phyloP scores from a whole-genome alignment of 805 yeast genomes.

The Saccharomycopsis schoenii region DNA sequence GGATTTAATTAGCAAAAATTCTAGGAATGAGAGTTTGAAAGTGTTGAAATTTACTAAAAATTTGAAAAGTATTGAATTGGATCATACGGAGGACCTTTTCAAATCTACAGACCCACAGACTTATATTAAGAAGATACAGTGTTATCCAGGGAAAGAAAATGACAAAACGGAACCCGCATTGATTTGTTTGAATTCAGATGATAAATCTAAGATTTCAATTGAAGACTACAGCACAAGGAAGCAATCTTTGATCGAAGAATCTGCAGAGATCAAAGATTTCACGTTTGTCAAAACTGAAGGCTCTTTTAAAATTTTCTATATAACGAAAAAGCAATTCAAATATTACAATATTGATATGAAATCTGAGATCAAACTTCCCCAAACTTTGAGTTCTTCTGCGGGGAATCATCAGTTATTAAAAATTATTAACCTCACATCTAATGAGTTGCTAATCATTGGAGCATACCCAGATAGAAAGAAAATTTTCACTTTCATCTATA shows the following conservation, averaged over 20 bases:
- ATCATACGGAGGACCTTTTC: neutral
- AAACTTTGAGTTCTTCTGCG: neutral
- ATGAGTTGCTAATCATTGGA: constrained; percentile 10
- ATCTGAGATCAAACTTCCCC: neutral
- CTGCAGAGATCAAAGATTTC: constrained; percentile 5
- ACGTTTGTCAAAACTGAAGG: neutral
- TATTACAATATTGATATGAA: neutral
- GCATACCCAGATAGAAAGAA: constrained; percentile 1
- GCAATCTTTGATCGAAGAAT: neutral
- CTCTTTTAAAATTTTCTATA: neutral
- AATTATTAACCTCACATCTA: neutral
- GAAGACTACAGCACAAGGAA: neutral
- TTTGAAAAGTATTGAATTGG: neutral
- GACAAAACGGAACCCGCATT: neutral
- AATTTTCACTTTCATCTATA: constrained; percentile 4
- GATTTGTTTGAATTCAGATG: constrained; percentile 6
- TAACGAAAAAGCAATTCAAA: neutral
- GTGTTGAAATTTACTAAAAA: constrained; percentile 27
- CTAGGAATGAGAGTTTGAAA: constrained; percentile 31
- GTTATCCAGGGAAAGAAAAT: neutral
- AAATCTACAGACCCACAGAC: constrained; percentile 5
- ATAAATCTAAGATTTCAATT: constrained; percentile 2
- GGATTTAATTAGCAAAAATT: constrained; percentile 36
- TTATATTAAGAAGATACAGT: constrained; percentile 9
- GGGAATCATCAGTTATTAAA: neutral